Percentiles rank a stretch among this genome's conserved stretches.
phyloP scores from a whole-genome alignment of 2,329 filamentous ascomycete species.

The Torrubiella hemipterigena region DNA sequence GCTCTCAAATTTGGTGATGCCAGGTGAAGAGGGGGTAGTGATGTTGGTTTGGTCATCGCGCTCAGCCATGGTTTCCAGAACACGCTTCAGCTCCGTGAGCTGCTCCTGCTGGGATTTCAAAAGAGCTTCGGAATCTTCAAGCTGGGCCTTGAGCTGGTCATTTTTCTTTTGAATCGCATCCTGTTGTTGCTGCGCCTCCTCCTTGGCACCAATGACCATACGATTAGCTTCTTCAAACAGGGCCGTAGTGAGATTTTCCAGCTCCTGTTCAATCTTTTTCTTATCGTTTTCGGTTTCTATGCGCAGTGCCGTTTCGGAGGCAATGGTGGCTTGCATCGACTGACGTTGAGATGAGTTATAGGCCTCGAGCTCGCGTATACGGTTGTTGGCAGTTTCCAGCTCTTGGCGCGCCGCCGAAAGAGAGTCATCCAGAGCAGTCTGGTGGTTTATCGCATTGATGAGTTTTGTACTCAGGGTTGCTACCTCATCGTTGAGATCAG shows the following conservation, averaged over 20 bases:
- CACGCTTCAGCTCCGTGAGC: slow-evolving; percentile 75
- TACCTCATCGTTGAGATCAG: slow-evolving; percentile 59
- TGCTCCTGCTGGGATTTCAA: slow-evolving; percentile 89
- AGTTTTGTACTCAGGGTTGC: slow-evolving; percentile 88
- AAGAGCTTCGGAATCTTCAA: slow-evolving; percentile 76
- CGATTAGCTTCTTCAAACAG: slow-evolving; percentile 98
- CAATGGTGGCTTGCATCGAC: slow-evolving; percentile 49
- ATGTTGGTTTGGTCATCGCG: slow-evolving; percentile 59
- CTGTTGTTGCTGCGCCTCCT: slow-evolving; percentile 75
- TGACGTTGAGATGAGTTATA: slow-evolving; percentile 56
- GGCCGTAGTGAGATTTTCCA: slow-evolving; percentile 80
- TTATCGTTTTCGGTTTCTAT: slow-evolving; percentile 63
- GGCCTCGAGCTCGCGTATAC: slow-evolving; percentile 55
- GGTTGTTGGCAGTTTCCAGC: slow-evolving; percentile 58
- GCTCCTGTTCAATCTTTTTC: slow-evolving; percentile 79
- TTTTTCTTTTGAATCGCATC: slow-evolving; percentile 74
- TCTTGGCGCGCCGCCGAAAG: slow-evolving; percentile 75
- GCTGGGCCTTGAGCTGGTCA: slow-evolving; percentile 73
- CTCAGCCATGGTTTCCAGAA: slow-evolving; percentile 80
- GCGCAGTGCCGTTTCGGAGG: slow-evolving; percentile 55
- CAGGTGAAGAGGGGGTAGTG: slow-evolving; percentile 76
- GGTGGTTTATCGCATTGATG: slow-evolving; percentile 94
- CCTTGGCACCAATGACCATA: slow-evolving; percentile 85
- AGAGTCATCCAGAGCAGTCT: slow-evolving; percentile 82
- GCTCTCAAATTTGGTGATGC: slow-evolving; percentile 55